These are phyloP conservation scores for Saturnispora zaruensis DNA, from an alignment of 805 yeast species.

Conservation along the genomic window DNA sequence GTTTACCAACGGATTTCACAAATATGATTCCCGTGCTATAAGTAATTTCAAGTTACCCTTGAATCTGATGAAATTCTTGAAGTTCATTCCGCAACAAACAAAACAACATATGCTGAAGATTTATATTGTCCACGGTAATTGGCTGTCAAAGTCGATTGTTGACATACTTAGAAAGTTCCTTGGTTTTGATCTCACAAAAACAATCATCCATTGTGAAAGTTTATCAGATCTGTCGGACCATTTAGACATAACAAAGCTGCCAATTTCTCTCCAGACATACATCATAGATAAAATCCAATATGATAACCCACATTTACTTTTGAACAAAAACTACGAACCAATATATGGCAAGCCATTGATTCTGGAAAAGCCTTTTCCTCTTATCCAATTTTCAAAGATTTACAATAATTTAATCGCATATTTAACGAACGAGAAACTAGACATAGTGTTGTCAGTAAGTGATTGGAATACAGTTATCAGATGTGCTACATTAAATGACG, in stretches of 20 bases:
- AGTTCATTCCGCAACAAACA: constrained; percentile 46
- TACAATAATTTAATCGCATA: constrained; percentile 29
- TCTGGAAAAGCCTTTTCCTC: constrained; percentile 13
- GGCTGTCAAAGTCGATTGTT: constrained; percentile 75
- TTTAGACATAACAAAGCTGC: constrained; percentile 67
- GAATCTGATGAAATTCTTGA: constrained; percentile 35
- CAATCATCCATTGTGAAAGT: constrained; percentile 29
- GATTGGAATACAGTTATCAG: constrained; percentile 27
- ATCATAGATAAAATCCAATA: constrained; percentile 45
- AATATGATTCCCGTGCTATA: constrained; percentile 20
- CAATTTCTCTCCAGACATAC: constrained; percentile 70
- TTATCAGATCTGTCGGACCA: constrained; percentile 33
- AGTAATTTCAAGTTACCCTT: constrained; percentile 22
- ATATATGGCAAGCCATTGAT: constrained; percentile 28
- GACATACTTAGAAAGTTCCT: constrained; percentile 58
- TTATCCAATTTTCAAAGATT: constrained; percentile 26
- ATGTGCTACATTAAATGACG: constrained; percentile 20
- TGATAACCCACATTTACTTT: constrained; percentile 41
- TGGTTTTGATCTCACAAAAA: constrained; percentile 14
- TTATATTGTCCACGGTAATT: constrained; percentile 81
- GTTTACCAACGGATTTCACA: constrained; percentile 73
- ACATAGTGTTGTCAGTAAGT: constrained; percentile 15
- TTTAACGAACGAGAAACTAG: constrained; percentile 22
- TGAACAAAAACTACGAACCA: constrained; percentile 35
- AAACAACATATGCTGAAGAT: constrained; percentile 51